Conservation (phyloP, 768 basidiomycete genomes). For the Amanita molliuscula region DNA sequence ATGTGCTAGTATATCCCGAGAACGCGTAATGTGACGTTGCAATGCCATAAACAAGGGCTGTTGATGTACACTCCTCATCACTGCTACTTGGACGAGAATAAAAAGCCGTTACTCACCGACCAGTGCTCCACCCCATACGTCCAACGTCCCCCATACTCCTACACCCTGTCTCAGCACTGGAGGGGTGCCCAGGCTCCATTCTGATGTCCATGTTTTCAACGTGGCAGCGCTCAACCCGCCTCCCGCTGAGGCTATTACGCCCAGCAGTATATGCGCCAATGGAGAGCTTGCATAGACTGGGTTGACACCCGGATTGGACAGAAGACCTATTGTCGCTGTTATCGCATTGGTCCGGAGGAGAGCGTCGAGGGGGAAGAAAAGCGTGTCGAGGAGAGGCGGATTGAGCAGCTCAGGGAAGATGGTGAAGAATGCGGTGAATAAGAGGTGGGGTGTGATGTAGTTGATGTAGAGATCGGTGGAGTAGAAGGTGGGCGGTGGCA, state of each 20-base stretch:
- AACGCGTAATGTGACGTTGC: constrained; percentile 23
- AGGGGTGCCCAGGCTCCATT: constrained; percentile 38
- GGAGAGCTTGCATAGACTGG: constrained; percentile 26
- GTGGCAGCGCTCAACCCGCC: constrained; percentile 36
- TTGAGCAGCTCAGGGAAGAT: constrained; percentile 14
- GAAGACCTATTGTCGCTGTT: constrained; percentile 22
- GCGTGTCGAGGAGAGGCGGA: constrained; percentile 26
- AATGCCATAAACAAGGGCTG: constrained; percentile 22
- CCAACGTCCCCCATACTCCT: constrained; percentile 29
- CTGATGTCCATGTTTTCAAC: constrained; percentile 28
- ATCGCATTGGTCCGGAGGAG: constrained; percentile 34
- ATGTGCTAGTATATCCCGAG: constrained; percentile 12
- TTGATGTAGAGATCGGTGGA: constrained; percentile 34
- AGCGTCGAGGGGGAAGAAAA: constrained; percentile 41
- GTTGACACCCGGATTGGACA: constrained; percentile 21
- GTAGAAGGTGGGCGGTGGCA: constrained; percentile 38
- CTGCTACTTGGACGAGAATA: too few relatives aligned
- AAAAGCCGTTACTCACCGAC: constrained; percentile 20
- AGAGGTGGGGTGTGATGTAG: constrained; percentile 35
- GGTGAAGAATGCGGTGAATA: constrained; percentile 30
- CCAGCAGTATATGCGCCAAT: constrained; percentile 36
- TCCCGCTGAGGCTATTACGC: constrained; percentile 35
- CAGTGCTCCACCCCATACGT: constrained; percentile 42
- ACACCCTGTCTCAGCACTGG: constrained; percentile 31
- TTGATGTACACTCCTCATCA: not conserved